These are phyloP conservation scores for Hanseniaspora valbyensis DNA, from an alignment of 805 yeast species.

Conservation along the genomic window DNA sequence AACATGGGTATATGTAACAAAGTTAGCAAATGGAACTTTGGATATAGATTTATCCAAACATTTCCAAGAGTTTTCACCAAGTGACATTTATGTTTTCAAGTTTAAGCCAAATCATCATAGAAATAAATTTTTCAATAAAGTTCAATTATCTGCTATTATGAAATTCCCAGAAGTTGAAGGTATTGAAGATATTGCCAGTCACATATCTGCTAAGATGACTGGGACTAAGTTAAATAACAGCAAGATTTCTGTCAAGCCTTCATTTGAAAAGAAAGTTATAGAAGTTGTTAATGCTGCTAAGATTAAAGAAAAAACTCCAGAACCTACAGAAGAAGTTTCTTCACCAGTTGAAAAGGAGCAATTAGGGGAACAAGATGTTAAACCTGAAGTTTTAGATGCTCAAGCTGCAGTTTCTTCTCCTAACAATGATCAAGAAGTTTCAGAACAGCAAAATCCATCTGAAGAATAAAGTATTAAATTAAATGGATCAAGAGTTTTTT, in stretches of 20 bases:
- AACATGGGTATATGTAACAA: constrained; percentile 38
- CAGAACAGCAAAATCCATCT: background rate
- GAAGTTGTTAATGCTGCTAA: constrained; percentile 35
- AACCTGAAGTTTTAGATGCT: background rate
- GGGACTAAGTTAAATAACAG: constrained; percentile 32
- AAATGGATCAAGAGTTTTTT: too few relatives aligned
- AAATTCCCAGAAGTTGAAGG: constrained; percentile 36
- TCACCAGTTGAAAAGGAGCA: too few relatives aligned
- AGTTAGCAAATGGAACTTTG: constrained; percentile 32
- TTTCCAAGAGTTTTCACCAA: constrained; percentile 37
- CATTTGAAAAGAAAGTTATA: constrained; percentile 34
- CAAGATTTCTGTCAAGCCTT: constrained; percentile 31
- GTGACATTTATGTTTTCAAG: constrained; percentile 39
- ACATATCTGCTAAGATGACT: constrained; percentile 25
- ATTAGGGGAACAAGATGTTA: background rate
- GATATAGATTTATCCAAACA: constrained; percentile 37
- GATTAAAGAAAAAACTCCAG: background rate
- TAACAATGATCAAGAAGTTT: background rate
- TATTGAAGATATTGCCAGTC: constrained; percentile 27
- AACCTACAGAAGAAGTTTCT: background rate
- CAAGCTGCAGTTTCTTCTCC: background rate
- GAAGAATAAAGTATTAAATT: too few relatives aligned
- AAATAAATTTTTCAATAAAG: constrained; percentile 27
- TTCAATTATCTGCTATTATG: constrained; percentile 41
- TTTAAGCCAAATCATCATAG: constrained; percentile 25